Evolutionary conservation across 2,329 filamentous ascomycete species (phyloP), one percentile per base, ranked within the genome.

Genomic region (Talaromyces sp.): DNA sequence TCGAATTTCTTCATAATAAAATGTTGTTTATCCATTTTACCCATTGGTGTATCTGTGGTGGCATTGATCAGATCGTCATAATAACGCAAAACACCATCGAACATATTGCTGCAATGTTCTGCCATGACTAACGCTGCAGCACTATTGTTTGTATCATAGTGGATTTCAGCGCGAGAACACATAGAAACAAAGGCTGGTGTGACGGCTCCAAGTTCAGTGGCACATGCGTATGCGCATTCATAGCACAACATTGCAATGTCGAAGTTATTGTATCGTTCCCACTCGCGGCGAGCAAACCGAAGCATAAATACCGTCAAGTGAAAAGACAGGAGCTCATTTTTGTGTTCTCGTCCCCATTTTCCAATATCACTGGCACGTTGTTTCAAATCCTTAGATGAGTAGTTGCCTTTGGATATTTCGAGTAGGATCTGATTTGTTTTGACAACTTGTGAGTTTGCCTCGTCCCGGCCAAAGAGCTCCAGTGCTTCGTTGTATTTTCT

Each of bases 141-240:
- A 15, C 28, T 13, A 27, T 69, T 68, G 39, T 63, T 64, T 63
- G 66, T 66, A 7, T 65, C 63, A 19, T 65, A 25, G 9, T 69
- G 65, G 6, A 63, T 33, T 36, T 25, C 54, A 13, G 63, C 65
- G 15, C 65, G 65, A 51, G 57, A 54, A 13, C 63, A 63, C 9
- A 67, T 25, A 5, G 64, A 60, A 39, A 68, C 66, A 44, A 68
- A 66, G 10, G 65, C 39, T 2, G 66, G 65, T 4, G 68, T 55
- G 4, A 62, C 52, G 30, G 65, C 65, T 1, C 44, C 60, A 4
- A 66, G 55, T 3, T 64, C 54, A 54, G 63, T 49, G 3, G 59
- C 62, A 1, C 68, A 51, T 57, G 65, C 63, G 53, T 64, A 67
- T 2, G 65, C 67, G 55, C 65, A 69, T 57, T 69, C 67, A 60